phyloP scores from a whole-genome alignment of 2,329 filamentous ascomycete species.

The Sporothrix inflata region DNA sequence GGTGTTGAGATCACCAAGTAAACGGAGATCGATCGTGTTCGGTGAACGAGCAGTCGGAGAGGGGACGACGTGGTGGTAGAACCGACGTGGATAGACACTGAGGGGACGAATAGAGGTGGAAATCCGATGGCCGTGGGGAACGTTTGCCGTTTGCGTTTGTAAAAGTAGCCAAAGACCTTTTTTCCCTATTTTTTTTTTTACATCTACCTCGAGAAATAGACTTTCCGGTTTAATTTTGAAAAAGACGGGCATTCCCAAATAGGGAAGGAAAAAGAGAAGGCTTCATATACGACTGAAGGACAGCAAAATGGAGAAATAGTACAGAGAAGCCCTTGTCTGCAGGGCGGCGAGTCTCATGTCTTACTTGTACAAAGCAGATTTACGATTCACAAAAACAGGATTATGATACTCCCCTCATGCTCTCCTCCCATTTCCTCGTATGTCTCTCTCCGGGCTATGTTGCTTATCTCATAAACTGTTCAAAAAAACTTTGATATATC shows the following conservation, averaged over 20 bases:
- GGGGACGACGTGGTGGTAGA: constrained; percentile 5
- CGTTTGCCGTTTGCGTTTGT: constrained; percentile 15
- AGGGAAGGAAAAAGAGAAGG: background rate
- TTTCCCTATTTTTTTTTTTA: constrained; percentile 15
- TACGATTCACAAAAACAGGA: background rate
- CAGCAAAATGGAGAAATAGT: background rate
- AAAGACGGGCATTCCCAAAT: background rate
- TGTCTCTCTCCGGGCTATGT: too few species aligned
- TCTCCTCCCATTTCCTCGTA: too few species aligned
- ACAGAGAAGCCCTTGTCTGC: background rate
- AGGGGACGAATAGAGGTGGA: constrained; percentile 17
- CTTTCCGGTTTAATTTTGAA: constrained; percentile 20
- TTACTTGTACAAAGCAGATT: background rate
- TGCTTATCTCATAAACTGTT: too few species aligned
- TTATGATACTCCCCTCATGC: background rate
- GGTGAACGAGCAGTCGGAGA: background rate
- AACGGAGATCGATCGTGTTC: background rate
- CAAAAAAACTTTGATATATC: background rate
- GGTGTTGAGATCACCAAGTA: constrained; percentile 71
- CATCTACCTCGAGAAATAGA: constrained; percentile 26
- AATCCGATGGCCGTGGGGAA: background rate
- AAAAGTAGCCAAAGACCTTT: constrained; percentile 29
- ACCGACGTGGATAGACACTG: constrained; percentile 11
- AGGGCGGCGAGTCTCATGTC: background rate
- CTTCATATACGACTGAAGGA: background rate